These are phyloP conservation scores for Amylocystis lapponica DNA, from an alignment of 768 basidiomycete species.

Conservation along the genomic window DNA sequence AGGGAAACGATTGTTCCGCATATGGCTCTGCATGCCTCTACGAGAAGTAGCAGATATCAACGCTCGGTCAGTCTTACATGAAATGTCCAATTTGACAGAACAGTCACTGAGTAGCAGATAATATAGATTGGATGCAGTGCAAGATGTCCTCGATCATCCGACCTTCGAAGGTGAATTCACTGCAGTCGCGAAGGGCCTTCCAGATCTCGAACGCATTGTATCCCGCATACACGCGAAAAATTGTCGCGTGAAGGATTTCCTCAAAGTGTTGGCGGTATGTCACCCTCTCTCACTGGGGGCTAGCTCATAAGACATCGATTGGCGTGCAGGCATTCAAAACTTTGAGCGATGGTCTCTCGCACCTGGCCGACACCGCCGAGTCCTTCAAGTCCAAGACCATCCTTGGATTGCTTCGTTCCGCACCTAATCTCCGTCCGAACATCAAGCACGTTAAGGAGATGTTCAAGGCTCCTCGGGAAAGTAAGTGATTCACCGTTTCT, in stretches of 20 bases:
- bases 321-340: constrained; percentile 64
- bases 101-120: not conserved
- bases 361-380: constrained; percentile 60
- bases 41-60: constrained; percentile 81
- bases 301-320: not conserved
- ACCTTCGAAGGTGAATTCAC: constrained; percentile 74
- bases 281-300: not conserved
- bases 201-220: constrained; percentile 90
- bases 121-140: constrained; percentile 83
- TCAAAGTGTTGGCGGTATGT: constrained; percentile 68
- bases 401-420: constrained; percentile 64
- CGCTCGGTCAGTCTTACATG: constrained; percentile 54
- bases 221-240: constrained; percentile 93
- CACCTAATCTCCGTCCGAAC: constrained; percentile 72
- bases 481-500: constrained; percentile 28
- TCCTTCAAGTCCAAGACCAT: constrained; percentile 76
- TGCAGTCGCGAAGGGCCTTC: constrained; percentile 71
- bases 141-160: constrained; percentile 80
- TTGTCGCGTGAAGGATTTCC: constrained; percentile 82
- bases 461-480: constrained; percentile 62
- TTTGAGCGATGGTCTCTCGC: constrained; percentile 60
- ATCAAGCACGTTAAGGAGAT: constrained; percentile 68
- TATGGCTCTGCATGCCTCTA: constrained; percentile 94
- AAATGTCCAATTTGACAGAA: not conserved
- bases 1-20: constrained; percentile 94